Evolutionary conservation across 1,139 yeast species (phyloP), one percentile per base, ranked within the genome.

Genomic region (Pichia sp.): DNA sequence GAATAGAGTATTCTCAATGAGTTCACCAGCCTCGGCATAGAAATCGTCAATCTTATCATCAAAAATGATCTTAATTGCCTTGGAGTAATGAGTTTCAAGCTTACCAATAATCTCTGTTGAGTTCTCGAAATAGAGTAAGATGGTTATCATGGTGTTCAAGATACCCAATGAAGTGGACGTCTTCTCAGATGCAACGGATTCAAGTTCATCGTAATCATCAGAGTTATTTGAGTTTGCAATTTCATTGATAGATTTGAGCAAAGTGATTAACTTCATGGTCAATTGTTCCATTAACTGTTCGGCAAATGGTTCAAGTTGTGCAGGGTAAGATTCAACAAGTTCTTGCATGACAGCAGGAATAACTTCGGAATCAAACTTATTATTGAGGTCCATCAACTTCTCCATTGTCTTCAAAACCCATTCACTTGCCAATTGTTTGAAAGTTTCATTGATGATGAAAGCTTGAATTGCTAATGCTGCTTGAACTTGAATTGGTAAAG

Each of bases 341-440:
- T 88, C 96, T 63, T 91, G 97, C 83, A 91, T 86, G n/a, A 91
- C 96, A 25, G 82, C 84, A 14, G 94, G 76, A 26, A 91, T 72
- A 2, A 91, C 75, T 56, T 91, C 98, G 44, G 82, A 79, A 51
- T 91, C 98, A 44, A 88, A 75, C 45, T 80, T 80, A 54, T 85
- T 82, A 8, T 94, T 80, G 33, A 91, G 63, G 20, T 73, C 75
- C 48, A 91, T 65, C 39, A 91, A 63, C 48, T 74, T 77, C 40
- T 86, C 85, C 87, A 91, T 85, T 3, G 88, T 77, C 29, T 84
- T 84, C 23, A 91, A 73, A 38, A 91, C 81, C 29, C 79, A 74
- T 5, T 70, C 57, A 1, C 85, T 69, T 30, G 91, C 60, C 1
- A 83, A 79, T 32, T 74, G 77, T 50, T 75, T 74, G 52, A 88